Conservation (phyloP, 2,329 filamentous ascomycete genomes). For the Calonectria multiphialidica region DNA sequence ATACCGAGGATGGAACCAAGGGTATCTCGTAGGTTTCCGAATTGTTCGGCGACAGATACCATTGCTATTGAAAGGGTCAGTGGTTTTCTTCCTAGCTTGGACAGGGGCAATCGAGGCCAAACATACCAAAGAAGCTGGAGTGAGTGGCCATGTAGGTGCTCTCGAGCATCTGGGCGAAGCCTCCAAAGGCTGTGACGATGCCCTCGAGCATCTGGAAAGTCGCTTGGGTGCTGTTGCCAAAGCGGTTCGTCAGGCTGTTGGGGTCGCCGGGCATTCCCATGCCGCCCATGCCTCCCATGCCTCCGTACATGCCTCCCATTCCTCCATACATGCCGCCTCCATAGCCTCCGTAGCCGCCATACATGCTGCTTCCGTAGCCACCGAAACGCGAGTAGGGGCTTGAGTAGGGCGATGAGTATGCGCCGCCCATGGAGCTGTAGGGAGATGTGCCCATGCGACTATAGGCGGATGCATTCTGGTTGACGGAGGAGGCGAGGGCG, state of each 20-base stretch:
- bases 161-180: conserved; percentile 98
- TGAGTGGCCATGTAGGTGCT: conserved; percentile 99
- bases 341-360: conserved; percentile 44
- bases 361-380: conserved; percentile 57
- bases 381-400: conserved; percentile 59
- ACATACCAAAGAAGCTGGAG: conserved; percentile 95
- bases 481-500: conserved; percentile 82
- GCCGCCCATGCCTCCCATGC: conserved; percentile 60
- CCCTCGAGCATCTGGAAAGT: conserved; percentile 99
- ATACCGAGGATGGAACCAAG: conserved; percentile 94
- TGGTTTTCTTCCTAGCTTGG: not conserved
- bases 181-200: conserved; percentile 94
- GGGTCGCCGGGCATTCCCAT: conserved; percentile 80
- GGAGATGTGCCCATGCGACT: conserved; percentile 70
- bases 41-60: conserved; percentile 98
- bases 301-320: conserved; percentile 53
- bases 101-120: not conserved
- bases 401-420: conserved; percentile 53
- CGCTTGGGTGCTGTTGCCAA: conserved; percentile 93
- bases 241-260: conserved; percentile 94
- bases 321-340: conserved; percentile 57
- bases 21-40: conserved; percentile 92
- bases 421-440: conserved; percentile 56
- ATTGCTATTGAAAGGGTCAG: conserved; percentile 73
- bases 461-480: conserved; percentile 89